Conservation (phyloP, 2,329 filamentous ascomycete species). For the Elsinoe ampelina region DNA sequence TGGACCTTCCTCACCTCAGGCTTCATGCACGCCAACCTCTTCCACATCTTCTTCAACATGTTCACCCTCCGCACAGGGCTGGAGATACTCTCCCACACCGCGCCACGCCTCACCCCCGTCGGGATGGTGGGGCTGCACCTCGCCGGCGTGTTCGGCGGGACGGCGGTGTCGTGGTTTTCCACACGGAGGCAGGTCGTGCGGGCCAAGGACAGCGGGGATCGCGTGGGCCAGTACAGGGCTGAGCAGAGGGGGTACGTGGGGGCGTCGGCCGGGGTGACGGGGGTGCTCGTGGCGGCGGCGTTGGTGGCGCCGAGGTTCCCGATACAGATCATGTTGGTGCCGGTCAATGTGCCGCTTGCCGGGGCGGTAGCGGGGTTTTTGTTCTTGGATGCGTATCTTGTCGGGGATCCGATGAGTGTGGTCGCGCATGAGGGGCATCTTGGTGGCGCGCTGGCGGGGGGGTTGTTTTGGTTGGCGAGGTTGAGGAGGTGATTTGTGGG, state of each 20-base stretch:
- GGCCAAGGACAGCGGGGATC: background rate
- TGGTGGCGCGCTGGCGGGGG: conserved; percentile 6
- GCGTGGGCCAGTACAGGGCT: background rate
- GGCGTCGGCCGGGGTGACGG: conserved; percentile 8
- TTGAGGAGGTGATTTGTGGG: background rate
- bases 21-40: conserved; percentile 10
- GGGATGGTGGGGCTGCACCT: background rate
- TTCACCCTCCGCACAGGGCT: conserved; percentile 5
- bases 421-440: conserved; percentile 11
- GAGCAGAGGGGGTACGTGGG: conserved; percentile 9
- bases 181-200: background rate
- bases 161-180: background rate
- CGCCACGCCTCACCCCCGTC: background rate
- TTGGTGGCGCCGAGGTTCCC: conserved; percentile 5
- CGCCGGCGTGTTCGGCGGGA: conserved; percentile 8
- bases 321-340: conserved; percentile 11
- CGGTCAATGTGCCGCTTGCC: conserved; percentile 1
- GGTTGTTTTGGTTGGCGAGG: background rate
- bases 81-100: background rate
- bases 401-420: conserved; percentile 4
- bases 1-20: conserved; percentile 9
- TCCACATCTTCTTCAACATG: conserved; percentile 12
- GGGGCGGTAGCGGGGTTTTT: conserved; percentile 3
- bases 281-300: conserved; percentile 3
- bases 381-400: conserved; percentile 6